Base-by-base conservation (phyloP, 306 rosid species). In the Oxytropis ochrocephala region DNA sequence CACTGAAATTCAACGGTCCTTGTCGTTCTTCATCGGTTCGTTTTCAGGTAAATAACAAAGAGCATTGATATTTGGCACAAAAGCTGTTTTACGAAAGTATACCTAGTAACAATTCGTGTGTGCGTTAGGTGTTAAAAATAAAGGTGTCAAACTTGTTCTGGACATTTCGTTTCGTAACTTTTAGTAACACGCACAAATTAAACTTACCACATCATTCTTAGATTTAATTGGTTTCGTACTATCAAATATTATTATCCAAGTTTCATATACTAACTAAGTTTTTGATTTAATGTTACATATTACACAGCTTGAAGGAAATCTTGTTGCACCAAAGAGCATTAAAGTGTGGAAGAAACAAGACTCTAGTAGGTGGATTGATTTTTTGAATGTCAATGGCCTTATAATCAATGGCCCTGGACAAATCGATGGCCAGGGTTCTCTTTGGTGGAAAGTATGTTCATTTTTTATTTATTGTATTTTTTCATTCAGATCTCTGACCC, bases 1-100 rank as follows among this genome's bases (percentile, higher is more conserved):
- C 80, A 38, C n/a, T 69, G 17, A 30, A 43, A 7, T 76, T 76
- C 39, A 48, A 2, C 11, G 80, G 80, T n/a, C 80, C 80, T 6
- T 68, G 80, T 42, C 11, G n/a, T 0, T 59, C 10, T 18, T 12
- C 69, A 59, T 8, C 48, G 0, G 14, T 76, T 69, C 48, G 61
- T 50, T 49, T 76, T 69, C 29, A 49, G 80, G 80, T 76, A 65
- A 11, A 39, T 24, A 24, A 24, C 29, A 24, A 24, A 2, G 3
- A 24, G 3, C 29, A 24, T 4, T 24, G 29, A 3, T 24, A 24
- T 24, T 24, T 24, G 3, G n/a, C n/a, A n/a, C n/a, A n/a, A n/a
- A n/a, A n/a, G n/a, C n/a, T n/a, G n/a, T n/a, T n/a, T n/a, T n/a
- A n/a, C n/a, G n/a, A n/a, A n/a, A n/a, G n/a, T n/a, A n/a, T n/a